Base-by-base conservation (phyloP, 768 basidiomycete species). In the Mycena polygramma region DNA sequence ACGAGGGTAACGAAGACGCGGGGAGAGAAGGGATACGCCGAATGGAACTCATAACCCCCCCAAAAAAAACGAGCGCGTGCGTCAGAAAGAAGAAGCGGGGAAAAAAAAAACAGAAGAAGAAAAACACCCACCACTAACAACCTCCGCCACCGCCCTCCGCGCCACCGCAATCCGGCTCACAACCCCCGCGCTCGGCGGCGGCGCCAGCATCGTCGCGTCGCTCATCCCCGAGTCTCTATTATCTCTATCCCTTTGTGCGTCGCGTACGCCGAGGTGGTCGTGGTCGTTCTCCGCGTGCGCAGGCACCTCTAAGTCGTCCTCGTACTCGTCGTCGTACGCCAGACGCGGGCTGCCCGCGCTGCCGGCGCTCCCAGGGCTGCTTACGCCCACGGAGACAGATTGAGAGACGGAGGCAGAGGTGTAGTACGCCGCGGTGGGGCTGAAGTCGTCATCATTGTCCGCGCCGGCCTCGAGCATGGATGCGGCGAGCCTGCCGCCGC, bases 141-240 rank as follows among this genome's bases (percentile, higher is more conserved):
- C 83, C 52, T 86, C 87, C n/a, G 89, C 89, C 13, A 86, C 82
- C 15, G 87, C 84, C 59, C 86, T 81, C 65, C 87, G 81, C 30
- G 84, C 87, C 14, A 90, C 78, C 63, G 5, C 41, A 49, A 55
- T 73, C 3, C 66, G 46, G 7, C 63, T 63, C 35, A 75, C 72
- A 4, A 70, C 54, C 1, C 61, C 69, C 51, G 66, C 53, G 24
- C 66, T 70, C 15, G 69, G 52, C 20, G 72, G 72, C 2, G 67
- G 62, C 13, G 65, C 68, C 41, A 73, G 22, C 72, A 73, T 73
- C 37, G 72, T 73, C 72, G 69, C 19, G 43, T 73, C 72, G 37
- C 72, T 73, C 71, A 72, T 68, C 39, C 72, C 68, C 54, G 72
- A 73, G 37, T 73, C 72, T 17, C 72, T 52, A 26, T 73, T 67